These are phyloP conservation scores for Chamaecrista fasciculata DNA, from an alignment of 306 rosid species.

Conservation along the genomic window DNA sequence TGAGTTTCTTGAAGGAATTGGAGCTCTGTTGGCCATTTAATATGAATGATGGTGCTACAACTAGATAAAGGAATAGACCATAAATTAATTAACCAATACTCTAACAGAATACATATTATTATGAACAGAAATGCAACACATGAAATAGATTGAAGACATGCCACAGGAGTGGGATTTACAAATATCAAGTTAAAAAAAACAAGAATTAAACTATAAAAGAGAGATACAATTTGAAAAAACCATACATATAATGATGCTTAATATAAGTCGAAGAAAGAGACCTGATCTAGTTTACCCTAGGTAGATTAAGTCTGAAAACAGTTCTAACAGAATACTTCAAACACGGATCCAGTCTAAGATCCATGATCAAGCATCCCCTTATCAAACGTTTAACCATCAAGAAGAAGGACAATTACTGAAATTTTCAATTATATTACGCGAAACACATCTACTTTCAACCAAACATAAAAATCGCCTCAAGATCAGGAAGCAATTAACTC, in stretches of 20 bases:
- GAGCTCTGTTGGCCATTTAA: constrained; percentile 54
- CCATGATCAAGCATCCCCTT: neutral
- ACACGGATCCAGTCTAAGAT: neutral
- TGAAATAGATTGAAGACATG: neutral
- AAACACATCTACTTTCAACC: neutral
- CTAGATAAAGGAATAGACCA: neutral
- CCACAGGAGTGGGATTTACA: too few species aligned
- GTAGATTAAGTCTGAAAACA: neutral
- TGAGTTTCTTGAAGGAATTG: constrained; percentile 42
- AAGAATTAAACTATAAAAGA: too few species aligned
- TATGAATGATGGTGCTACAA: neutral
- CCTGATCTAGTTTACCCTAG: neutral
- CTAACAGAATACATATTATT: neutral
- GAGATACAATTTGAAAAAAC: too few species aligned
- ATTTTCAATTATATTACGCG: neutral
- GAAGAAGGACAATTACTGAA: neutral
- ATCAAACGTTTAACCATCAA: neutral
- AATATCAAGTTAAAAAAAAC: too few species aligned
- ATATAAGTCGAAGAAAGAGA: neutral
- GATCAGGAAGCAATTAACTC: neutral
- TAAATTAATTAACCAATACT: neutral
- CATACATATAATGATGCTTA: too few species aligned
- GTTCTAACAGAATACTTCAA: neutral
- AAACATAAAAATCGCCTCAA: neutral
- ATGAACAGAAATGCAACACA: neutral